Base-by-base conservation (phyloP, 2,329 filamentous ascomycete species). In the Penicillium sp. region DNA sequence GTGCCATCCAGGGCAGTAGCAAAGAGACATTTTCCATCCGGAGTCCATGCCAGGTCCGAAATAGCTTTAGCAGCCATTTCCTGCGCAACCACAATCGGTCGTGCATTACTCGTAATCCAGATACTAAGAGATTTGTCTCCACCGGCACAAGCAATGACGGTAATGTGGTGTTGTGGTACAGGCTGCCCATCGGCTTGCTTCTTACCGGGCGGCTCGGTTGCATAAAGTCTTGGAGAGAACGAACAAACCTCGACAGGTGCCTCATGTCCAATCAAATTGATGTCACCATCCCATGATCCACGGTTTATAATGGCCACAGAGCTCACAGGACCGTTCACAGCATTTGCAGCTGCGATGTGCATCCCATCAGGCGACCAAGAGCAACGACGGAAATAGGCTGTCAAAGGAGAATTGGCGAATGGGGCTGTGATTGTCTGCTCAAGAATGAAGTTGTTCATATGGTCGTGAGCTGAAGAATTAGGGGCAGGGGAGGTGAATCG, bases 291-390 rank as follows among this genome's bases (percentile, higher is more conserved):
- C 94, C 96, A 99, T 38, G 86, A 85, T 19, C 90, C 89, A 66
- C 94, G 89, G 70, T 94, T 92, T 55, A 99, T 91, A 58, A 99
- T 97, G 5, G 94, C 93, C 33, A 97, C 93, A 0, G 93, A 96
- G 77, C 91, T 97, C 25, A 99, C 94, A 1, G 94, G 96, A 0
- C 94, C 94, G 71, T 99, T 99, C 21, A 96, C 93, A 0, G 94
- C 93, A 73, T 99, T 99, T 7, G 94, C 91, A 4, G 94, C 94
- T 4, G 94, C 94, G 61, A 99, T 97, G 68, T 97, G 93, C 68
- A 93, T 93, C 8, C 94, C 94, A 73, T 99, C 94, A 0, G 94
- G 96, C 2, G 92, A 97, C 94, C 94, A 99, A 1, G 93, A 97
- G 73, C 93, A 97, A 62, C 94, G 83, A 60, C 94, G 86, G 73